Evolutionary conservation across 139 green algal species (phyloP).

Genomic region (Closterium sp.): DNA sequence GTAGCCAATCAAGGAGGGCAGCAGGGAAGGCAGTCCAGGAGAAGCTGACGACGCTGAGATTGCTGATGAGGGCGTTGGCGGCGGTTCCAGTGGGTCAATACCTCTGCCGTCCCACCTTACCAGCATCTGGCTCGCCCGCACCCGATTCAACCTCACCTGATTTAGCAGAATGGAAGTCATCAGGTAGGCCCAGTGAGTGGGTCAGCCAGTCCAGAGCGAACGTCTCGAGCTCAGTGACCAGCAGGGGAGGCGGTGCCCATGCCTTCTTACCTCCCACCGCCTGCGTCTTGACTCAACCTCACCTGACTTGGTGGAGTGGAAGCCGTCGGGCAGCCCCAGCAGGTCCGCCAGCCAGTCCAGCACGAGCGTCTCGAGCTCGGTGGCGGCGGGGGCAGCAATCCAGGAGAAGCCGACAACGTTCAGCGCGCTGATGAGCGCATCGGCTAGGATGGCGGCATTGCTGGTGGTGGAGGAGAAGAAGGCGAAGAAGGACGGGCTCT

Average conservation of each 20-base stretch:
- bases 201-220: too few species aligned
- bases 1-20: not conserved
- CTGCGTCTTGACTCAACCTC: not conserved
- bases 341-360: slow-evolving; percentile 81
- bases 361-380: slow-evolving; percentile 78
- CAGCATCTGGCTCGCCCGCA: too few species aligned
- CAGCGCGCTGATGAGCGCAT: slow-evolving; percentile 66
- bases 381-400: slow-evolving; percentile 64
- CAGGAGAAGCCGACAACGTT: slow-evolving; percentile 74
- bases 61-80: too few species aligned
- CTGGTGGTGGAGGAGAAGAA: slow-evolving; percentile 69
- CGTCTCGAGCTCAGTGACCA: too few species aligned
- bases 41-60: not conserved
- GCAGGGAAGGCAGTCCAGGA: not conserved
- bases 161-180: too few species aligned
- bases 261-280: too few species aligned
- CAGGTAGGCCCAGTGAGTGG: too few species aligned
- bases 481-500: slow-evolving; percentile 76
- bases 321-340: slow-evolving; percentile 65
- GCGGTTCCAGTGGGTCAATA: too few species aligned
- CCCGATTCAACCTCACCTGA: too few species aligned
- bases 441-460: slow-evolving; percentile 66
- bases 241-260: too few species aligned
- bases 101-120: too few species aligned
- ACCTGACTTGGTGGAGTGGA: slow-evolving; percentile 36